Conservation (phyloP, 2,329 filamentous ascomycete species). For the Fusarium veterinarium region DNA sequence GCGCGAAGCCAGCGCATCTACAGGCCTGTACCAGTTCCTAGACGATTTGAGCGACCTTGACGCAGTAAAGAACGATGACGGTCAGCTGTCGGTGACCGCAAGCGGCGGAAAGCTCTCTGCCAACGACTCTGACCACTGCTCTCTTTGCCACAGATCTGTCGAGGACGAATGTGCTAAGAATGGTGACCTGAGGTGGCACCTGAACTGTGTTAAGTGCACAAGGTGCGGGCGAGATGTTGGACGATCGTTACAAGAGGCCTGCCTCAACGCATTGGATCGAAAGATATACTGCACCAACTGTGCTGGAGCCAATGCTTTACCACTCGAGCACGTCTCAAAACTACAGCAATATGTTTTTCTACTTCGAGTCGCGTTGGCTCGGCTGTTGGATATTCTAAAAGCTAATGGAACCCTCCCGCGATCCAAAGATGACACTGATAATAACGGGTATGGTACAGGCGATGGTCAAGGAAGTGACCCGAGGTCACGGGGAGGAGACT, state of each 20-base stretch:
- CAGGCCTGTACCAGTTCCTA: conserved; percentile 85
- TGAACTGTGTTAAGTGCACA: conserved; percentile 82
- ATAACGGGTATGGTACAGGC: conserved; percentile 38
- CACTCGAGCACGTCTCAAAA: conserved; percentile 82
- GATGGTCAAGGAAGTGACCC: conserved; percentile 66
- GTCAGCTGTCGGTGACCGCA: conserved; percentile 72
- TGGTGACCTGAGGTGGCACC: conserved; percentile 84
- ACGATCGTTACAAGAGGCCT: conserved; percentile 73
- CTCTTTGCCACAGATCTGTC: conserved; percentile 83
- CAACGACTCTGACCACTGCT: conserved; percentile 86
- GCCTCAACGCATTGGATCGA: conserved; percentile 75
- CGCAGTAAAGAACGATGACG: conserved; percentile 76
- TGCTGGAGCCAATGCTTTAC: conserved; percentile 62
- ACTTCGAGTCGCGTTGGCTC: conserved; percentile 88
- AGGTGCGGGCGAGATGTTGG: conserved; percentile 74
- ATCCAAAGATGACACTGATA: conserved; percentile 76
- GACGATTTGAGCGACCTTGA: conserved; percentile 89
- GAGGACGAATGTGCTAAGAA: conserved; percentile 90
- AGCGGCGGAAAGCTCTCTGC: conserved; percentile 76
- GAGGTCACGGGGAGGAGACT: conserved; percentile 53
- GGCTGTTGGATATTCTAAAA: conserved; percentile 87
- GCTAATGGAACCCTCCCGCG: conserved; percentile 84
- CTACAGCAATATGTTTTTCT: conserved; percentile 95
- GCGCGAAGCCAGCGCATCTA: conserved; percentile 78
- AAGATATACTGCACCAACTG: conserved; percentile 79